These are phyloP conservation scores for Crithidia mellificae DNA, from an alignment of 208 protist genomes.

Conservation along the genomic window DNA sequence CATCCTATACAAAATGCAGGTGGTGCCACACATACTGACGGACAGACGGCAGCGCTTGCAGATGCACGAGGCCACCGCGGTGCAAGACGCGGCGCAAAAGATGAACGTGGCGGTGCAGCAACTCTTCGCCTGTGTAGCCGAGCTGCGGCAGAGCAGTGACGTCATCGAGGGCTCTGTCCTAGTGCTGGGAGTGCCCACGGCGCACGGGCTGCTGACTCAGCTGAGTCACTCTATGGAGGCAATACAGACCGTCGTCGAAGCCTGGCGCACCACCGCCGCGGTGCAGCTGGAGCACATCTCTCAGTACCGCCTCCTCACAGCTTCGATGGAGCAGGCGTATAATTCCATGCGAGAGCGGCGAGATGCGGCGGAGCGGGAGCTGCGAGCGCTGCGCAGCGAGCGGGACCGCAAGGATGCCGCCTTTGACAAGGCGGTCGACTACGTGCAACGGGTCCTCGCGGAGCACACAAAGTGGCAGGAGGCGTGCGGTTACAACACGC, in stretches of 20 bases:
- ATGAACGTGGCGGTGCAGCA: slow-evolving; percentile 46
- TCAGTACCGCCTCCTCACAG: slow-evolving; percentile 53
- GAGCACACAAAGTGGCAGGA: slow-evolving; percentile 76
- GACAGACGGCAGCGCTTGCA: slow-evolving; percentile 62
- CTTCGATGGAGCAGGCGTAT: slow-evolving; percentile 44
- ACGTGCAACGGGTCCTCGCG: slow-evolving; percentile 69
- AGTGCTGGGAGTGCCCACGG: slow-evolving; percentile 62
- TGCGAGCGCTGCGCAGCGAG: slow-evolving; percentile 49
- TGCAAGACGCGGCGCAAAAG: slow-evolving; percentile 35
- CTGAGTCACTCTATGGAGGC: slow-evolving; percentile 49
- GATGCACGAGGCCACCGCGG: slow-evolving; percentile 32
- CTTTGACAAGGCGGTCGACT: slow-evolving; percentile 61
- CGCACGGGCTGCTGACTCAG: slow-evolving; percentile 53
- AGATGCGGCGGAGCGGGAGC: slow-evolving; percentile 54
- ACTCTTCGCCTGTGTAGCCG: slow-evolving; percentile 39
- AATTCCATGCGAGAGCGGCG: slow-evolving; percentile 54
- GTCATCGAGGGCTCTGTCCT: slow-evolving; percentile 75
- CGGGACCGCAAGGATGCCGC: slow-evolving; percentile 58
- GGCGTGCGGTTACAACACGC: slow-evolving; percentile 53
- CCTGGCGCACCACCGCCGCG: slow-evolving; percentile 38
- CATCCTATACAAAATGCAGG: slow-evolving; percentile 13
- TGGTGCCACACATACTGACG: slow-evolving; percentile 45
- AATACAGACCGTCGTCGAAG: slow-evolving; percentile 39
- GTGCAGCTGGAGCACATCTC: slow-evolving; percentile 42
- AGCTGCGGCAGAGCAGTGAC: slow-evolving; percentile 57